Conservation (phyloP, 305 asterid genomes). For the Solanum hybrid region DNA sequence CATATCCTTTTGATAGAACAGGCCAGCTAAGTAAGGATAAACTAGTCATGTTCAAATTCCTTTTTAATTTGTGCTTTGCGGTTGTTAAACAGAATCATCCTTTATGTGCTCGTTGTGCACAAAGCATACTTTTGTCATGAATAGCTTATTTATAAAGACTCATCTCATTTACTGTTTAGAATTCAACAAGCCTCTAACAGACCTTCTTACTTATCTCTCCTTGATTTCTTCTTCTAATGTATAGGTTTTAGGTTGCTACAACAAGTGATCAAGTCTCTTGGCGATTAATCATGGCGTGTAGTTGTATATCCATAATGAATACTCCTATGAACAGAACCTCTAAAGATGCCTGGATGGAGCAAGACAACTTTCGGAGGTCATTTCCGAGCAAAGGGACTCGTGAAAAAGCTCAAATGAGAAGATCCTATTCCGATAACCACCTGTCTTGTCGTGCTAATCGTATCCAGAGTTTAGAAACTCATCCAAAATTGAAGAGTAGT, state of each 20-base stretch:
- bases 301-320: conserved; percentile 24
- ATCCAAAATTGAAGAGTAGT: conserved; percentile 36
- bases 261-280: not conserved
- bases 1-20: not conserved
- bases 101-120: conserved; percentile 8
- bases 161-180: not conserved
- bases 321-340: conserved; percentile 14
- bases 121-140: conserved; percentile 6
- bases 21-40: not conserved
- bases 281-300: conserved; percentile 36
- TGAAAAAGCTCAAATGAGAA: conserved; percentile 17
- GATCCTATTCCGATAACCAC: conserved; percentile 49
- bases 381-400: conserved; percentile 23
- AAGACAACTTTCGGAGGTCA: conserved; percentile 31
- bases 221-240: not conserved
- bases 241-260: not conserved
- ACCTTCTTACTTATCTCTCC: not conserved
- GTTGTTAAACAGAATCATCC: conserved; percentile 2
- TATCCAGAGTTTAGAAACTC: conserved; percentile 24
- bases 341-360: conserved; percentile 12
- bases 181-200: not conserved
- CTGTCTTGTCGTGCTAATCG: conserved; percentile 18
- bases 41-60: not conserved
- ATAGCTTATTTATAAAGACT: not conserved
- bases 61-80: not conserved